Evolutionary conservation across 139 green algal species (phyloP).

Genomic region (Zygnema cylindricum): DNA sequence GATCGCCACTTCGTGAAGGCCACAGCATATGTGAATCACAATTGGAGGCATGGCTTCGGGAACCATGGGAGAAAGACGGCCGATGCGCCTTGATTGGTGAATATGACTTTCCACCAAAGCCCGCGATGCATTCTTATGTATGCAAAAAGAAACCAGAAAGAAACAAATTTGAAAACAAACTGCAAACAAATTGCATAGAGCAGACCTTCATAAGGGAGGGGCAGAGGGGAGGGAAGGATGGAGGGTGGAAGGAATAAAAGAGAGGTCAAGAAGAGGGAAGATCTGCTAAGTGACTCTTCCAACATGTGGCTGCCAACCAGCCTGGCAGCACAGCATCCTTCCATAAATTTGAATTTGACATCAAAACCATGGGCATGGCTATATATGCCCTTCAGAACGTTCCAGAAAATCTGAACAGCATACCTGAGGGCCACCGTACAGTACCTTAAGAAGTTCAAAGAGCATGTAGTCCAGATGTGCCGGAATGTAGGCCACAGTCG

Average conservation of each 20-base stretch:
- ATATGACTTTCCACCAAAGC: conserved; percentile 66
- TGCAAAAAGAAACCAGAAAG: no score
- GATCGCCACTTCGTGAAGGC: conserved; percentile 53
- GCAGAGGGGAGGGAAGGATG: background rate
- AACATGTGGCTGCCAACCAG: no score
- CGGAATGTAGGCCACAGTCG: conserved; percentile 82
- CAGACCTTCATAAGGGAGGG: background rate
- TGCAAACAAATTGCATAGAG: background rate
- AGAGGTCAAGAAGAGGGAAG: background rate
- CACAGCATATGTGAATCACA: conserved; percentile 74
- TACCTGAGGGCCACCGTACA: no score
- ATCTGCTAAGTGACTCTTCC: no score
- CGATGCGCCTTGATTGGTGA: background rate
- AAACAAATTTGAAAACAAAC: conserved; percentile 4
- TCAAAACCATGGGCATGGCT: no score
- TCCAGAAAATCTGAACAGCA: no score
- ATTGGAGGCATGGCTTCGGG: conserved; percentile 69
- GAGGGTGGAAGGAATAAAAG: background rate
- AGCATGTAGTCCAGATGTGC: conserved; percentile 92
- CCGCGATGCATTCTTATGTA: conserved; percentile 69
- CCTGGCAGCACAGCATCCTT: no score
- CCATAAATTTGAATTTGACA: no score
- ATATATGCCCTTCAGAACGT: no score
- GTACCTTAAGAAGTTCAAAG: conserved; percentile 86
- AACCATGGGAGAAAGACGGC: background rate